These are phyloP conservation scores for Chlorella sp. DNA, from an alignment of 139 green algal species.

Conservation along the genomic window DNA sequence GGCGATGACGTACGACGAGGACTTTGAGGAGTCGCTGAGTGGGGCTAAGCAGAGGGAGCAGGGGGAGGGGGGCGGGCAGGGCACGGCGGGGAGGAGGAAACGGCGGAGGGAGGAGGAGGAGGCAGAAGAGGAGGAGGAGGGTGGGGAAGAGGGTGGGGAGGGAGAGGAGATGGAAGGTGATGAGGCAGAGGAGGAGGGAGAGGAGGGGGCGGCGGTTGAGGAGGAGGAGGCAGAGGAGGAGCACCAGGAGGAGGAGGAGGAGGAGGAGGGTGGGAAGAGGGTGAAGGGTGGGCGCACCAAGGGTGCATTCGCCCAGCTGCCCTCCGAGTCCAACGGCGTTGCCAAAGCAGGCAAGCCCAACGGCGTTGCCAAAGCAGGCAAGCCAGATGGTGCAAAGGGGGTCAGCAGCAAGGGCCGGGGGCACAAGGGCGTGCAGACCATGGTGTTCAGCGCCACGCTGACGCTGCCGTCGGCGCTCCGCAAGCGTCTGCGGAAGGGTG, in stretches of 20 bases:
- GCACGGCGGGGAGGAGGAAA: constrained; percentile 11
- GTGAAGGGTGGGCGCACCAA: not conserved
- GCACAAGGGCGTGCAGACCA: constrained; percentile 71
- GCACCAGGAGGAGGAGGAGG: constrained; percentile 7
- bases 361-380: not conserved
- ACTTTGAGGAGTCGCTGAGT: constrained; percentile 16
- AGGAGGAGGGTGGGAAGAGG: too few relatives aligned
- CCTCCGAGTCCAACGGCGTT: not conserved
- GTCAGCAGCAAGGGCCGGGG: not conserved
- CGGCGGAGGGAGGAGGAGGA: constrained; percentile 13
- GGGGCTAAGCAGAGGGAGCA: constrained; percentile 7
- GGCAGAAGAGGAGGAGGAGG: constrained; percentile 8
- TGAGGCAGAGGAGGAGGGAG: not conserved
- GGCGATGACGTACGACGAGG: constrained; percentile 18
- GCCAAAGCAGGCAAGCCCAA: constrained; percentile 1
- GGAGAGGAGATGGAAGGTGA: not conserved
- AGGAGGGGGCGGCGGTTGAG: not conserved
- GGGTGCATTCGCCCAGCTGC: too few relatives aligned
- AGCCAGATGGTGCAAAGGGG: not conserved
- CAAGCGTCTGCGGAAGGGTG: constrained; percentile 58
- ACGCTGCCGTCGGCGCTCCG: constrained; percentile 74
- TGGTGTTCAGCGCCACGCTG: constrained; percentile 96
- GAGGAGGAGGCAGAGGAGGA: constrained; percentile 1
- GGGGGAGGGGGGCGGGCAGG: constrained; percentile 2
- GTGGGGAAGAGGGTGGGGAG: constrained; percentile 12